Percentiles rank a stretch among this genome's conserved stretches.
phyloP scores from a whole-genome alignment of 176 grass and related monocot species.

The Alloteropsis semialata region DNA sequence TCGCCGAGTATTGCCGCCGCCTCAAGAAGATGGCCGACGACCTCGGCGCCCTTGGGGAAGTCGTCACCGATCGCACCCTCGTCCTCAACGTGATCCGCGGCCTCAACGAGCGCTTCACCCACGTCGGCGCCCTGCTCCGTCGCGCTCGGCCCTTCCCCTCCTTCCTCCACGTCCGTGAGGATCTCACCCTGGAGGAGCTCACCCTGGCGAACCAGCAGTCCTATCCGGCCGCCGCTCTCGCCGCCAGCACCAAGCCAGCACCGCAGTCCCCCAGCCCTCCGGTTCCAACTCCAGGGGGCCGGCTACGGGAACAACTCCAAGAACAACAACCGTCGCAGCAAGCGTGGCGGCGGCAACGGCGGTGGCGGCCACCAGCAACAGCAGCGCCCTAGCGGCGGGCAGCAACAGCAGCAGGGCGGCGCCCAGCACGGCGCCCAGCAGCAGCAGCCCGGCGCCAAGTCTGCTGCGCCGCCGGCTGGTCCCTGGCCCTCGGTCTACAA shows the following conservation, averaged over 20 bases:
- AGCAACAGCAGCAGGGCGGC: neutral
- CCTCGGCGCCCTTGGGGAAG: too few species aligned
- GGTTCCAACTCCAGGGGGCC: too few species aligned
- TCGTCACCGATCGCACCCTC: neutral
- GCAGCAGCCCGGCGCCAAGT: neutral
- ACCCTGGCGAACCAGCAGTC: neutral
- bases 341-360: neutral
- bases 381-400: too few species aligned
- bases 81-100: neutral
- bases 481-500: neutral
- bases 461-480: neutral
- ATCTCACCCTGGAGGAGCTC: neutral
- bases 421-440: neutral
- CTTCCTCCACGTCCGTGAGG: neutral
- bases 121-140: neutral
- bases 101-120: neutral
- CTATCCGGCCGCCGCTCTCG: neutral
- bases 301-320: neutral
- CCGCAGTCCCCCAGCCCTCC: too few species aligned
- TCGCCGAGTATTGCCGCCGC: neutral
- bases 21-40: too few species aligned
- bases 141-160: neutral
- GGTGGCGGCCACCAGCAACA: too few species aligned
- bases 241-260: too few species aligned
- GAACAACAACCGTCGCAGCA: neutral